These are phyloP conservation scores for Discostella stelligeroides DNA, from an alignment of 108 stramenopile genomes.

Conservation along the genomic window DNA sequence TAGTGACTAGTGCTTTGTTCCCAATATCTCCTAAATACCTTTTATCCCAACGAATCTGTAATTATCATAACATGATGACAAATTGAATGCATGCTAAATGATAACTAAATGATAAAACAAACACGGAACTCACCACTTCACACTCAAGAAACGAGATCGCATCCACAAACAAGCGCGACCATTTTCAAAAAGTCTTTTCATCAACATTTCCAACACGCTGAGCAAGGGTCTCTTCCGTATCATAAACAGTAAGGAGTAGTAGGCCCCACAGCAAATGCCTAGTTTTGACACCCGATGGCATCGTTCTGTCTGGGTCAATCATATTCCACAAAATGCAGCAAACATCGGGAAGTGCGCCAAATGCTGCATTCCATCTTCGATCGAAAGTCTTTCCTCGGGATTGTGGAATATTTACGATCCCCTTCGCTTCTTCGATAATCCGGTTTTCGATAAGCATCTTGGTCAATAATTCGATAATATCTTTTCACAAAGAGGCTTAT, in stretches of 20 bases:
- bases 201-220: constrained; percentile 14
- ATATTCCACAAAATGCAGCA: constrained; percentile 11
- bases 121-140: constrained; percentile 24
- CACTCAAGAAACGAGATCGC: constrained; percentile 28
- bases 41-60: constrained; percentile 12
- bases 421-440: neutral
- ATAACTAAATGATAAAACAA: neutral
- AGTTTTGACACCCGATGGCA: neutral
- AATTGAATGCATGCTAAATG: constrained; percentile 19
- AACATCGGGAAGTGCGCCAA: constrained; percentile 12
- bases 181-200: constrained; percentile 39
- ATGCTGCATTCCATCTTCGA: constrained; percentile 3
- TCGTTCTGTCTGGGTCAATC: constrained; percentile 15
- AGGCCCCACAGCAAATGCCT: constrained; percentile 27
- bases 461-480: too few relatives aligned
- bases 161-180: constrained; percentile 26
- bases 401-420: constrained; percentile 4
- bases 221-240: constrained; percentile 16
- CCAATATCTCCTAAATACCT: too few relatives aligned
- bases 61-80: neutral
- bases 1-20: too few relatives aligned
- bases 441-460: too few relatives aligned
- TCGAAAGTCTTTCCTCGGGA: neutral
- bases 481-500: too few relatives aligned
- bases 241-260: constrained; percentile 24